A percentile compares a stretch with the other conserved stretches of the same genome.
Conservation (phyloP, 495 filamentous ascomycete genomes). For the Symbiotaphrina buchneri region DNA sequence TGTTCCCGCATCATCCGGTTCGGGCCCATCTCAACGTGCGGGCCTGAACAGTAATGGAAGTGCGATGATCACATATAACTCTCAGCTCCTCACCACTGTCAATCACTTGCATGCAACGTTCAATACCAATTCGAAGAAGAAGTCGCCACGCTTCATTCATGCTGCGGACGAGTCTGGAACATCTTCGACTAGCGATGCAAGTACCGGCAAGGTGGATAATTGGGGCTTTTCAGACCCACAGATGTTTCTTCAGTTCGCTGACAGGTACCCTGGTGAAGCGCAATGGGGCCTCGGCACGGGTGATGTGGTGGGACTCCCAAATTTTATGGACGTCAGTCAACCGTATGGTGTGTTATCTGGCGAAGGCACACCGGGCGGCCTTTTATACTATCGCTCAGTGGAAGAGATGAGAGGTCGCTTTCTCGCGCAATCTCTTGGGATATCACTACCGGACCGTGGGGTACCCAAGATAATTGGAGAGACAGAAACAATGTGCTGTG, state of each 20-base stretch:
- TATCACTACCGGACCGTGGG: constrained; percentile 30
- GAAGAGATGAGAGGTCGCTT: constrained; percentile 67
- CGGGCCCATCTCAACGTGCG: constrained; percentile 8
- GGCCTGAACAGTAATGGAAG: constrained; percentile 19
- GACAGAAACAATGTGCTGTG: constrained; percentile 40
- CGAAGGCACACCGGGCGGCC: constrained; percentile 64
- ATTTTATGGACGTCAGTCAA: constrained; percentile 76
- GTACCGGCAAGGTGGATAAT: constrained; percentile 51
- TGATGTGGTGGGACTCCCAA: constrained; percentile 50
- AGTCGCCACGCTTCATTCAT: constrained; percentile 56
- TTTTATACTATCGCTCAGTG: constrained; percentile 46
- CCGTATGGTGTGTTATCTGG: constrained; percentile 64
- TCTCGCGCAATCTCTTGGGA: constrained; percentile 27
- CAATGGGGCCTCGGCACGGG: constrained; percentile 61
- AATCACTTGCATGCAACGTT: constrained; percentile 60
- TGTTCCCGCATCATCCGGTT: constrained; percentile 23
- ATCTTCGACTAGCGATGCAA: constrained; percentile 54
- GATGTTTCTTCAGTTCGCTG: constrained; percentile 49
- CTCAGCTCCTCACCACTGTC: constrained; percentile 49
- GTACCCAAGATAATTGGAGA: constrained; percentile 45
- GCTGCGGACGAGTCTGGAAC: constrained; percentile 54
- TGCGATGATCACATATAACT: constrained; percentile 55
- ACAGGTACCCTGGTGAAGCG: constrained; percentile 47
- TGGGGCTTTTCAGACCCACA: constrained; percentile 64
- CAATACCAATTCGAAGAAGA: constrained; percentile 33